phyloP scores from a whole-genome alignment of 345 rosid species.

The Eucalyptus cloeziana region DNA sequence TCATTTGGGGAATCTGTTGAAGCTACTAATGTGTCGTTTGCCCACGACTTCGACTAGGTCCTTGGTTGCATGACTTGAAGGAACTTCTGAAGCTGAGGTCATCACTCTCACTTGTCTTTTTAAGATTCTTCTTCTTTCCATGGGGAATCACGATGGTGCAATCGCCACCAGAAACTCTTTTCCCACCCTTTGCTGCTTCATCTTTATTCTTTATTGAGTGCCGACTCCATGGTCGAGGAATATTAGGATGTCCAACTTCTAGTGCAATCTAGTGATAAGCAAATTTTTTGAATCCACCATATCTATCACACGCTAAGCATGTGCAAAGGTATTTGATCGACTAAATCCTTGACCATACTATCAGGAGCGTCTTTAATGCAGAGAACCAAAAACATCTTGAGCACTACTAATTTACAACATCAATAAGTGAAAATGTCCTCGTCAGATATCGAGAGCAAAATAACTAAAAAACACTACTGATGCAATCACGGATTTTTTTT shows the following conservation, averaged over 20 bases:
- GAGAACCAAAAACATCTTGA: background rate
- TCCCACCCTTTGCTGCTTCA: slow-evolving; percentile 4
- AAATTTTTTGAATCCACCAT: background rate
- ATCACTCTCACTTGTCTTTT: slow-evolving; percentile 16
- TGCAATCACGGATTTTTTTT: background rate
- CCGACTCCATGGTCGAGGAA: slow-evolving; percentile 89
- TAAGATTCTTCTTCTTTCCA: slow-evolving; percentile 15
- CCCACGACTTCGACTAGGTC: slow-evolving; percentile 66
- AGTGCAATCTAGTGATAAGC: slow-evolving; percentile 44
- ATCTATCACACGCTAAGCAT: background rate
- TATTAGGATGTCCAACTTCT: slow-evolving; percentile 50
- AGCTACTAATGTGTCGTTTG: slow-evolving; percentile 44
- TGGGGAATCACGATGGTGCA: background rate
- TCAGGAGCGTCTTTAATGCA: background rate
- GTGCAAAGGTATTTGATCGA: background rate
- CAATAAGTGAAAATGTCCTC: background rate
- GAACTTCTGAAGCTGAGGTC: slow-evolving; percentile 55
- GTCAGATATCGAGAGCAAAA: background rate
- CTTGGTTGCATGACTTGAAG: slow-evolving; percentile 80
- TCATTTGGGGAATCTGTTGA: slow-evolving; percentile 3
- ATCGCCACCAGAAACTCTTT: slow-evolving; percentile 1
- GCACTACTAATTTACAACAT: background rate
- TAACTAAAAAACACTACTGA: background rate
- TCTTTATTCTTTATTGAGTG: slow-evolving; percentile 40
- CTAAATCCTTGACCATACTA: background rate